These are phyloP conservation scores for Stemphylium lycopersici DNA, from an alignment of 2,329 filamentous ascomycete species.

Conservation along the genomic window DNA sequence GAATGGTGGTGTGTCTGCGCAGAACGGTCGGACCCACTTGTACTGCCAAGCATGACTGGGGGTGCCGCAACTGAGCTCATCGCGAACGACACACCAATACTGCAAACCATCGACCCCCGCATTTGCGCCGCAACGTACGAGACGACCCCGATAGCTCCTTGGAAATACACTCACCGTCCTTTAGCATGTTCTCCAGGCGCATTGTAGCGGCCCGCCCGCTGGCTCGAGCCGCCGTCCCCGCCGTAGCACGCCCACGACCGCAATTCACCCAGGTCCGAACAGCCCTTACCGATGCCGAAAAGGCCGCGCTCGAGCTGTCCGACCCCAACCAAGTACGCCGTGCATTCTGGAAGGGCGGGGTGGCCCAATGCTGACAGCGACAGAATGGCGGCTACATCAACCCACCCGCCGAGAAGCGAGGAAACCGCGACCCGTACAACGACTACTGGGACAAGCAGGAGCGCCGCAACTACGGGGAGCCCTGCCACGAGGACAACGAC, in stretches of 20 bases:
- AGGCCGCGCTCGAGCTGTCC: conserved; percentile 60
- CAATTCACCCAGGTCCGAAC: conserved; percentile 48
- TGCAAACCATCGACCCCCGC: conserved; percentile 22
- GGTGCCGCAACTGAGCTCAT: conserved; percentile 33
- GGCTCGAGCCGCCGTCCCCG: conserved; percentile 42
- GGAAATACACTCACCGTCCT: conserved; percentile 50
- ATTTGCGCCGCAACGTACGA: conserved; percentile 36
- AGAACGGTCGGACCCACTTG: conserved; percentile 14
- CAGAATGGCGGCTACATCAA: conserved; percentile 87
- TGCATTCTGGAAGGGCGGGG: background rate
- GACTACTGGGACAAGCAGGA: conserved; percentile 99
- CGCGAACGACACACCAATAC: conserved; percentile 36
- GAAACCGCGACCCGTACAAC: conserved; percentile 89
- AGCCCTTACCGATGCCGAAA: conserved; percentile 41
- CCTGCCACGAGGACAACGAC: conserved; percentile 96
- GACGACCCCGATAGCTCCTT: conserved; percentile 10
- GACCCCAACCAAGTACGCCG: conserved; percentile 67
- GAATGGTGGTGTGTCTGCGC: conserved; percentile 2
- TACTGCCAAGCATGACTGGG: conserved; percentile 18
- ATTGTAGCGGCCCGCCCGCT: conserved; percentile 52
- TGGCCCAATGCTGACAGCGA: conserved; percentile 18
- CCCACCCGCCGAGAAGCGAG: conserved; percentile 79
- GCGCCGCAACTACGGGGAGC: conserved; percentile 94
- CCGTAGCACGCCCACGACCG: conserved; percentile 33
- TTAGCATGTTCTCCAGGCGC: conserved; percentile 53